Evolutionary conservation across 2,329 filamentous ascomycete genomes (phyloP), one percentile per base, ranked within the genome.

Genomic region (Ambrosiella beaveri): DNA sequence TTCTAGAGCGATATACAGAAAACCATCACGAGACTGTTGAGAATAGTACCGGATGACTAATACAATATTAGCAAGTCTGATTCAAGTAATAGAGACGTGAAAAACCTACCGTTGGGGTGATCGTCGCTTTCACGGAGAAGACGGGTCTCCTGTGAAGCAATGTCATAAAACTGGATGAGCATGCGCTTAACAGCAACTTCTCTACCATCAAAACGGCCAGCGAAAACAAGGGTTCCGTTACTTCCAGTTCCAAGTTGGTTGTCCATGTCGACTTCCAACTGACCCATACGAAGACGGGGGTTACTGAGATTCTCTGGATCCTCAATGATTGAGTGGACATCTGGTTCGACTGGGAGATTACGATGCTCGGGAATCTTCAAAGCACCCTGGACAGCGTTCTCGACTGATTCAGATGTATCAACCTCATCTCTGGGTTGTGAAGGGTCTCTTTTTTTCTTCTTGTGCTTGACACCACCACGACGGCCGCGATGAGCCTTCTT

Each of bases 141-240:
- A 61, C 85, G 85, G 1, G 95, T 95, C 71, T 98, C 93, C 65
- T 95, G 89, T 9, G 88, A 89, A 0, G 93, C 93, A 64, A 98
- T 87, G 63, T 95, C 91, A 67, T 90, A 96, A 65, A 96, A 96
- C 64, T 95, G 88, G 39, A 91, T 88, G 61, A 97, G 75, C 88
- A 98, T 95, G 39, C 93, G 82, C 74, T 98, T 98, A 53, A 98
- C 88, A 1, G 93, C 93, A 35, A 98, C 91, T 50, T 90, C 85
- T 55, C 90, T 84, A 27, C 89, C 89, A 68, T 95, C 93, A 68
- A 95, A 97, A 57, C 84, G 87, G n/a, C 93, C 93, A 54, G 88
- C 85, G 68, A 93, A 97, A 0, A 98, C 93, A 57, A 94, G 82
- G 0, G 93, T 98, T n/a, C 93, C 93, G 66, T 96, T 95, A 68